Conservation (phyloP, 805 yeast species). For the Ogataea sp. region DNA sequence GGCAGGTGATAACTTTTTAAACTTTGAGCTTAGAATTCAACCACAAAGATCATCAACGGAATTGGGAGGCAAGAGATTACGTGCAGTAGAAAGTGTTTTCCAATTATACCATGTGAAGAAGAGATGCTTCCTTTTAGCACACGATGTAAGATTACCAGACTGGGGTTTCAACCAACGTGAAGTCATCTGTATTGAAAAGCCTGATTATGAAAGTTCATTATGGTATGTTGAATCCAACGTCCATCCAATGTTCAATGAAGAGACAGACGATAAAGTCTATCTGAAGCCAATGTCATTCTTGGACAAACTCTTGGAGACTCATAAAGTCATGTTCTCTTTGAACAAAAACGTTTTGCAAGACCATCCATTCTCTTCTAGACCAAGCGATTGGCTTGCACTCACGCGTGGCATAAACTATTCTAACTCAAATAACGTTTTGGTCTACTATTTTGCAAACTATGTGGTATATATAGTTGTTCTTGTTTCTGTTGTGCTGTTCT, state of each 20-base stretch:
- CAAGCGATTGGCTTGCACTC: slow-evolving; percentile 56
- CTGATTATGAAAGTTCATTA: slow-evolving; percentile 55
- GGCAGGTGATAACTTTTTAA: slow-evolving; percentile 60
- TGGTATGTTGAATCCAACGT: slow-evolving; percentile 68
- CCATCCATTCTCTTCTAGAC: slow-evolving; percentile 45
- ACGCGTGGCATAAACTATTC: slow-evolving; percentile 54
- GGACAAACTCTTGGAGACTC: slow-evolving; percentile 47
- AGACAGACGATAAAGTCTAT: slow-evolving; percentile 24
- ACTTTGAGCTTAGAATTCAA: slow-evolving; percentile 54
- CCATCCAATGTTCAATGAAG: slow-evolving; percentile 40
- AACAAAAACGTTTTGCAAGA: slow-evolving; percentile 38
- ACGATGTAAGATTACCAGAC: slow-evolving; percentile 59
- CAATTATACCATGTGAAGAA: slow-evolving; percentile 60
- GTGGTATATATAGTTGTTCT: slow-evolving; percentile 44
- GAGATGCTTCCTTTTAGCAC: slow-evolving; percentile 67
- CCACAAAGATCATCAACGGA: slow-evolving; percentile 27
- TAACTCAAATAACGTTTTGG: slow-evolving; percentile 32
- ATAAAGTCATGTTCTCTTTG: slow-evolving; percentile 44
- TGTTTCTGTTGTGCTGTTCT: neutral
- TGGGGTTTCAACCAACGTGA: slow-evolving; percentile 87
- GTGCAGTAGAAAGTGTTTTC: slow-evolving; percentile 63
- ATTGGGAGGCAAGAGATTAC: slow-evolving; percentile 26
- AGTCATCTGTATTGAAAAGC: slow-evolving; percentile 75
- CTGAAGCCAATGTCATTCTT: slow-evolving; percentile 30
- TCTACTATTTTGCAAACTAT: slow-evolving; percentile 61